phyloP scores from a whole-genome alignment of 352 stramenopile genomes.

The Globisporangium paddicum region DNA sequence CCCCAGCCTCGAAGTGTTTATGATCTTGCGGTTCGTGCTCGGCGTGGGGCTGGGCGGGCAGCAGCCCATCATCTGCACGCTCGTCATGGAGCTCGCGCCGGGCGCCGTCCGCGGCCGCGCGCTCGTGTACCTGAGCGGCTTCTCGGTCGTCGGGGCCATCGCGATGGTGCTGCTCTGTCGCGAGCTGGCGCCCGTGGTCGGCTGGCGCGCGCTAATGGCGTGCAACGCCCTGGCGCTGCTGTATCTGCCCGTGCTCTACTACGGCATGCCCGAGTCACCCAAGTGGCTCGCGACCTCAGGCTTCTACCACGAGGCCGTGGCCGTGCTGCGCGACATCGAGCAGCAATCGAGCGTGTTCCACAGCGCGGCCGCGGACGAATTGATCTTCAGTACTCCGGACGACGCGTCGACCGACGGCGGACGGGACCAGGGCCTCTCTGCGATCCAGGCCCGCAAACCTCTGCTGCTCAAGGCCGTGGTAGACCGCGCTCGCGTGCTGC shows the following conservation, averaged over 20 bases:
- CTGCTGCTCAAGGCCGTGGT: background rate
- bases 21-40: background rate
- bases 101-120: background rate
- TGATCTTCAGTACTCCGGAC: no score
- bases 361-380: background rate
- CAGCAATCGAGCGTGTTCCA: background rate
- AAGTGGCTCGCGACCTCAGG: background rate
- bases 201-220: background rate
- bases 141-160: background rate
- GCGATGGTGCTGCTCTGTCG: background rate
- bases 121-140: background rate
- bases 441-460: background rate
- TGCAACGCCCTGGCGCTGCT: background rate
- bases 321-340: background rate
- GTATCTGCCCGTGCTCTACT: background rate
- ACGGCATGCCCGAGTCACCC: background rate
- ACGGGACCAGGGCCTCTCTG: background rate
- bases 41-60: background rate
- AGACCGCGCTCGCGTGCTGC: background rate
- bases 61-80: background rate
- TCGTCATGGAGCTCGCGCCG: constrained; percentile 6
- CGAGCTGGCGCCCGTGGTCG: background rate
- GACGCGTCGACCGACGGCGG: no score
- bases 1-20: background rate
- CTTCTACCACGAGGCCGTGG: background rate